Base-by-base conservation (phyloP, 1,284 basidiomycete species). In the Irpex sp. region DNA sequence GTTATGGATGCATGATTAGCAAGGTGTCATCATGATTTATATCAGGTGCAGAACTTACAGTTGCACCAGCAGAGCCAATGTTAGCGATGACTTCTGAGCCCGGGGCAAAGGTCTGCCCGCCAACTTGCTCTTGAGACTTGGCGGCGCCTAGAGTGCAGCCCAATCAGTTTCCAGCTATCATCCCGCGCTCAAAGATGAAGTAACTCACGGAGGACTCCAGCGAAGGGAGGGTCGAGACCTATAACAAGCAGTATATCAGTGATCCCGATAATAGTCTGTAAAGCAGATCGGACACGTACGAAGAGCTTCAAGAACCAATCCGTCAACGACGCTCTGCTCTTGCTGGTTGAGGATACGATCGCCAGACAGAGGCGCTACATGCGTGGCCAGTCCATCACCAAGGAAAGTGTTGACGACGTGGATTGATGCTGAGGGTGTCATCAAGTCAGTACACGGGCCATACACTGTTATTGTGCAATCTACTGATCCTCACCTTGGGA, bases 291-390 rank as follows among this genome's bases (percentile, higher is more conserved):
- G 26, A 86, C 67, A 47, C 40, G 2, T 62, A 91, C 91, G 83
- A 65, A 91, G 72, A 21, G 88, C 87, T 72, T 93, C 91, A 19
- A 82, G 79, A 11, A 86, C 82, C 67, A 84, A 86, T 31, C 81
- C 84, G 60, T 82, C 78, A 17, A 88, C 71, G 21, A 73, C 60
- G 26, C 62, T 68, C 38, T 77, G 61, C 44, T 78, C 74, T 64
- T 80, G 81, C 21, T 70, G 65, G 56, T 81, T 77, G 11, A 71
- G 74, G 58, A 71, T 76, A 11, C 77, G 76, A 63, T 81, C 75
- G 1, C 74, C 9, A 15, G 63, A 64, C 2, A 74, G 55, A 6
- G 61, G 47, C 61, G 71, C 67, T 15, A 77, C 74, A 64, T 87
- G 77, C 8, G 73, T 71, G 74, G 74, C 31, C 79, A 74, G 26